Conservation (phyloP, 805 yeast species). For the Candida coleopterorum region DNA sequence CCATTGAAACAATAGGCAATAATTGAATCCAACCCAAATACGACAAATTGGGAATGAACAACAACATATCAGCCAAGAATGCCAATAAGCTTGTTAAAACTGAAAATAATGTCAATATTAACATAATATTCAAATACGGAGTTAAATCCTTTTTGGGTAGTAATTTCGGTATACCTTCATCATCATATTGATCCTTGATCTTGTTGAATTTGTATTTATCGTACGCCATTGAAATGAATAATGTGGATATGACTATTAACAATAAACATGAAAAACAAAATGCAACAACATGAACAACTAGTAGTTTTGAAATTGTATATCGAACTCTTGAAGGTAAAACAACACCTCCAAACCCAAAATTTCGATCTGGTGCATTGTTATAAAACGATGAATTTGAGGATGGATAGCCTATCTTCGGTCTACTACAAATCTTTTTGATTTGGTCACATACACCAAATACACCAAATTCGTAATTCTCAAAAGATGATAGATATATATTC, state of each 20-base stretch:
- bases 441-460: conserved; percentile 41
- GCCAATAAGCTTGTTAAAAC: conserved; percentile 68
- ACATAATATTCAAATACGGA: conserved; percentile 44
- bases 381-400: conserved; percentile 15
- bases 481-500: conserved; percentile 26
- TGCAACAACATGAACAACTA: conserved; percentile 39
- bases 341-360: conserved; percentile 17
- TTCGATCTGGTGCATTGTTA: conserved; percentile 7
- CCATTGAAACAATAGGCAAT: conserved; percentile 60
- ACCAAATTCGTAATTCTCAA: conserved; percentile 32
- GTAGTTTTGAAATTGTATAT: conserved; percentile 35
- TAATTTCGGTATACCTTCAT: conserved; percentile 3
- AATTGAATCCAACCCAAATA: conserved; percentile 87
- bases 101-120: conserved; percentile 60
- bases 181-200: conserved; percentile 2
- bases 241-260: conserved; percentile 11
- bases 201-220: conserved; percentile 6
- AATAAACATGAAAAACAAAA: conserved; percentile 25
- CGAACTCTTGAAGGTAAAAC: conserved; percentile 38
- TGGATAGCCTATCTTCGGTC: conserved; percentile 35
- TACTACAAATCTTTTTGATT: conserved; percentile 23
- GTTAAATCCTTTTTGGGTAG: conserved; percentile 15
- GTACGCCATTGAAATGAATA: conserved; percentile 9
- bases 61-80: conserved; percentile 73
- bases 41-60: conserved; percentile 69